These are phyloP conservation scores for Trichoderma simmonsii DNA, from an alignment of 2,329 filamentous ascomycete genomes.

Conservation along the genomic window DNA sequence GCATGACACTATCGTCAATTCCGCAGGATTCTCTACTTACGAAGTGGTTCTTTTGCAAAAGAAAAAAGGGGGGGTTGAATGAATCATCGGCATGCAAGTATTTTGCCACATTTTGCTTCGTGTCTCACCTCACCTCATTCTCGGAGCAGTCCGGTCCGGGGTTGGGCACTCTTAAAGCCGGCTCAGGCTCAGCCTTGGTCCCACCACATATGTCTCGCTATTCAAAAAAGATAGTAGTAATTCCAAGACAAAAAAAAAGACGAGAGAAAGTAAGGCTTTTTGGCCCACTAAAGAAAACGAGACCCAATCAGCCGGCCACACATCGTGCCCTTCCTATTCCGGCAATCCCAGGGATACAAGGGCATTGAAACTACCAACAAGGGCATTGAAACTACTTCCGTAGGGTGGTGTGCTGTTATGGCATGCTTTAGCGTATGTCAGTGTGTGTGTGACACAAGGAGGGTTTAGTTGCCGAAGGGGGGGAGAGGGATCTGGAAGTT, in stretches of 20 bases:
- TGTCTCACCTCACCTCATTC: background rate
- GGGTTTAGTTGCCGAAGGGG: background rate
- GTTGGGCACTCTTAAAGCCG: background rate
- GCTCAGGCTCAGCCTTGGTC: background rate
- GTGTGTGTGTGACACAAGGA: background rate
- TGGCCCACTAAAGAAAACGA: background rate
- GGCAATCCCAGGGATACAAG: constrained; percentile 4
- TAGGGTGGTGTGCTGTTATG: background rate
- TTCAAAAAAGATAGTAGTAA: background rate
- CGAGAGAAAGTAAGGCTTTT: background rate
- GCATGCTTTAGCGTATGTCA: constrained; percentile 4
- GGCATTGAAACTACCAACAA: background rate
- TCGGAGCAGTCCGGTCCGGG: background rate
- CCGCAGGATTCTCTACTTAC: background rate
- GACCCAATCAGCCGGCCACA: constrained; percentile 10
- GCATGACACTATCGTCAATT: background rate
- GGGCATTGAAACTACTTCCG: background rate
- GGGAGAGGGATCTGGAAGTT: background rate
- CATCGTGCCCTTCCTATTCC: constrained; percentile 18
- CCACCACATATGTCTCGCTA: background rate
- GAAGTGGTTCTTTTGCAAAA: background rate
- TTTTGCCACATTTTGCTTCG: background rate
- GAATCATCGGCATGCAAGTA: background rate
- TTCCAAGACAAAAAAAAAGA: background rate
- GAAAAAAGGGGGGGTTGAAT: background rate